These are phyloP conservation scores for Rhizopogon sp. DNA, from an alignment of 768 basidiomycete species.

Conservation along the genomic window DNA sequence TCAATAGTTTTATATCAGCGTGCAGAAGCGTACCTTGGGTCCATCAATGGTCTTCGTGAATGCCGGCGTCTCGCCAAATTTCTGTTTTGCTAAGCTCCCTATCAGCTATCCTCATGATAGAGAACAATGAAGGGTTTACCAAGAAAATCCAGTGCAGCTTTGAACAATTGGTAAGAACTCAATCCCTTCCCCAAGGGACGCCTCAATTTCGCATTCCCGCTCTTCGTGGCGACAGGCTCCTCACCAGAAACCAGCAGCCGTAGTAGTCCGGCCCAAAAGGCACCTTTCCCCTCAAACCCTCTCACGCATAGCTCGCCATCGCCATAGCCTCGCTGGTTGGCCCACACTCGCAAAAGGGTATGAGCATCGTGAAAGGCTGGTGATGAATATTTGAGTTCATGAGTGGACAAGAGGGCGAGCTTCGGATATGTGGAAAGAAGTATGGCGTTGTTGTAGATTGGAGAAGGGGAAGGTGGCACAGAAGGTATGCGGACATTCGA, in stretches of 20 bases:
- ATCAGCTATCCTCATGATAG: constrained; percentile 8
- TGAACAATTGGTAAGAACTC: constrained; percentile 88
- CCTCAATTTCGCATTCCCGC: constrained; percentile 30
- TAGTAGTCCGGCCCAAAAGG: constrained; percentile 65
- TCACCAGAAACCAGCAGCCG: constrained; percentile 64
- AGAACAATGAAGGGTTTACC: constrained; percentile 39
- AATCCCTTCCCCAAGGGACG: constrained; percentile 72
- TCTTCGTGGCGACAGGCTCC: constrained; percentile 33
- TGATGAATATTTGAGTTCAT: constrained; percentile 44
- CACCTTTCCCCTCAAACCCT: constrained; percentile 66
- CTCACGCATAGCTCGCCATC: constrained; percentile 53
- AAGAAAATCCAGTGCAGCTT: constrained; percentile 79
- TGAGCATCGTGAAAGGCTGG: constrained; percentile 71
- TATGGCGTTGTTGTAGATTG: constrained; percentile 75
- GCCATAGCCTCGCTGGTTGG: constrained; percentile 77
- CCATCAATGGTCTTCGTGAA: constrained; percentile 56
- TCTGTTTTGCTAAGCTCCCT: constrained; percentile 53
- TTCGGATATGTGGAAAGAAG: constrained; percentile 39
- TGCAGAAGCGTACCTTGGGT: constrained; percentile 41
- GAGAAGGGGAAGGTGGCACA: constrained; percentile 46
- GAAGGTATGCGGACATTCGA: constrained; percentile 55
- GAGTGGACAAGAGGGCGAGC: constrained; percentile 36
- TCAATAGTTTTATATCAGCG: not conserved
- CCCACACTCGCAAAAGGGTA: constrained; percentile 84
- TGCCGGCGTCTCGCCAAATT: constrained; percentile 51